Evolutionary conservation across 306 rosid genomes (phyloP).

Genomic region (Crataegus laevigata): DNA sequence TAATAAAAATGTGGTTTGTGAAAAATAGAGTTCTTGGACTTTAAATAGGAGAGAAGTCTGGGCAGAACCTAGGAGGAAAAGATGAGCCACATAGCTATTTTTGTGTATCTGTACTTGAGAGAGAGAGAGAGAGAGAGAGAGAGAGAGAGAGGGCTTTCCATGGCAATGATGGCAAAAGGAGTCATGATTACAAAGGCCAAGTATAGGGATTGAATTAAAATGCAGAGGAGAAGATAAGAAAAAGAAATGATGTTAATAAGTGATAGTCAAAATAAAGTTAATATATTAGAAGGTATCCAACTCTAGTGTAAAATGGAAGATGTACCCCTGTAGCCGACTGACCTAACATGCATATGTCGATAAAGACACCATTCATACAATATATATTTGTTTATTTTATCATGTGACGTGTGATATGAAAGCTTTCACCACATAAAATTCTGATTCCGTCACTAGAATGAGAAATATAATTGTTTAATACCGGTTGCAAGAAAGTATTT

Average conservation of each 20-base stretch:
- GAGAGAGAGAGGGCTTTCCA: conserved; percentile 25
- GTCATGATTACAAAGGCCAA: conserved; percentile 68
- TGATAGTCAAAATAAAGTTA: not conserved
- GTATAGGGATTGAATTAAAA: conserved; percentile 31
- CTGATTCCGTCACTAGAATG: accelerated
- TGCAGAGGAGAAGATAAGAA: conserved; percentile 37
- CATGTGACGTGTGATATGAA: no score
- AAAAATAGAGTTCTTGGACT: conserved; percentile 2
- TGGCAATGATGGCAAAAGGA: conserved; percentile 63
- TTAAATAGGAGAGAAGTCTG: conserved; percentile 1
- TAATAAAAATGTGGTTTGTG: not conserved
- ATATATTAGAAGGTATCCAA: not conserved
- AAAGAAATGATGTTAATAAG: not conserved
- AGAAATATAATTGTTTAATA: not conserved
- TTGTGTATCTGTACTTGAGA: not conserved
- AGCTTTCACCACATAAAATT: no score
- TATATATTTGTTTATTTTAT: no score
- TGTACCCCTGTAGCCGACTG: accelerated
- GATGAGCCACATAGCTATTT: not conserved
- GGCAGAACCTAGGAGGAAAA: not conserved
- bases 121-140: not conserved
- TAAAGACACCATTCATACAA: no score
- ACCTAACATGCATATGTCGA: no score
- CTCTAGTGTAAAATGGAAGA: no score
- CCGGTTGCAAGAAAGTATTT: not conserved